These are phyloP conservation scores for Trichosporon asahii DNA, from an alignment of 1,284 basidiomycete genomes.

Conservation along the genomic window DNA sequence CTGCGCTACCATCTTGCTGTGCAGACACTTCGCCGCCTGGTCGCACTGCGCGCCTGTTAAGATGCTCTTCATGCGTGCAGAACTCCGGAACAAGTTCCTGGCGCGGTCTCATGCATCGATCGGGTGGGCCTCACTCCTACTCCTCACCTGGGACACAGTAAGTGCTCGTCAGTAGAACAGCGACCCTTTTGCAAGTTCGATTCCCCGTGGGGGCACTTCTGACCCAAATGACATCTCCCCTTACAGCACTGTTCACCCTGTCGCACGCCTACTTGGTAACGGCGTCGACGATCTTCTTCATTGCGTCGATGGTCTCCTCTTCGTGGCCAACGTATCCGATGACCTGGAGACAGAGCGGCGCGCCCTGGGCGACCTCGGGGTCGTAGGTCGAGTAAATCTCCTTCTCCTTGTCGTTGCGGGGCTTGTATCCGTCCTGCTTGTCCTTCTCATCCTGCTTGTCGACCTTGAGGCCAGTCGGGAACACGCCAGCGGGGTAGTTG, in stretches of 20 bases:
- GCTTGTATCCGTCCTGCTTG: constrained; percentile 52
- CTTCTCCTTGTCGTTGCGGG: constrained; percentile 51
- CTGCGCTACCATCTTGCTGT: too few species aligned
- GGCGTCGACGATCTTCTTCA: constrained; percentile 11
- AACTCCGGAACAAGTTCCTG: too few species aligned
- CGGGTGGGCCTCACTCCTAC: too few species aligned
- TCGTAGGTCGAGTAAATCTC: constrained; percentile 33
- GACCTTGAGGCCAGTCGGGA: constrained; percentile 64
- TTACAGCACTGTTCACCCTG: neutral
- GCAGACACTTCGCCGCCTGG: too few species aligned
- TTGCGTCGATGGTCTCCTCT: constrained; percentile 17
- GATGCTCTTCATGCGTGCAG: too few species aligned
- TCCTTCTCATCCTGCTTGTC: constrained; percentile 52
- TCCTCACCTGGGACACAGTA: too few species aligned
- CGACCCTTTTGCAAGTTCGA: neutral
- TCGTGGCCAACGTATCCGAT: constrained; percentile 21
- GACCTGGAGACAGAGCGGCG: constrained; percentile 22
- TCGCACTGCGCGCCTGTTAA: too few species aligned
- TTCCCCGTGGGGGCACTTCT: neutral
- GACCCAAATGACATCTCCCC: neutral
- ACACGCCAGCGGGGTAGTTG: constrained; percentile 64
- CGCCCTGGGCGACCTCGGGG: constrained; percentile 11
- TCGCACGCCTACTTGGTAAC: neutral
- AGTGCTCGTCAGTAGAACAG: too few species aligned
- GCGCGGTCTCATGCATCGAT: too few species aligned